Base-by-base conservation (phyloP, 1,284 basidiomycete species). In the Vanrija pseudolonga region DNA sequence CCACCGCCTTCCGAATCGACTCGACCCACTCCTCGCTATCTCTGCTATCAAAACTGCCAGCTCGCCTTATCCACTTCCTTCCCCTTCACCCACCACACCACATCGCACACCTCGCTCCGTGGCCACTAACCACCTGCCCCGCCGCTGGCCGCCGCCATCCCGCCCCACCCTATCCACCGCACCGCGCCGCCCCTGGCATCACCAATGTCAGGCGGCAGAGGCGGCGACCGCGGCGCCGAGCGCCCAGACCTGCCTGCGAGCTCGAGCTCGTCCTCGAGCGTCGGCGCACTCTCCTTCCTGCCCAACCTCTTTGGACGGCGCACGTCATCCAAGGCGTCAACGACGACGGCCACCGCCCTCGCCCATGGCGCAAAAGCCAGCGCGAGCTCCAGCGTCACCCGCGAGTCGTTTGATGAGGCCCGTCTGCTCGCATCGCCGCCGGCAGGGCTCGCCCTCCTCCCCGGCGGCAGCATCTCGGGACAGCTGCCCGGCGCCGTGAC, bases 301-400 rank as follows among this genome's bases (percentile, higher is more conserved):
- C 60, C 59, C 32, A 60, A 56, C 43, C 55, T 65, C 20, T 63
- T 64, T 47, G 65, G 65, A 5, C 57, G 65, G 6, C 60, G 63
- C 49, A 59, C 45, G n/a, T 49, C 45, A 28, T 49, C 46, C 46
- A 55, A 39, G 49, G 56, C 41, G 36, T 39, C 51, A 44, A 55
- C 50, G 39, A 48, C 50, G 9, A 42, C 51, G 46, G 52, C 50
- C 42, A 48, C 50, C 14, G n/a, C 52, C 12, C 50, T 47, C 6
- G 42, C 26, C 11, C 53, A 59, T 36, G 53, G 38, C 3, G 47
- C 53, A 17, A 60, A 56, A 28, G 58, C 55, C 3, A 32, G 24
- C 15, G 48, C 51, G 14, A 56, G 51, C 45, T 36, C 22, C 40
- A 46, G 52, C 26, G 39, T 60, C 36, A 50, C 54, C 15, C 55